Conservation (phyloP, 352 stramenopile species). For the Phytophthora boehmeriae region DNA sequence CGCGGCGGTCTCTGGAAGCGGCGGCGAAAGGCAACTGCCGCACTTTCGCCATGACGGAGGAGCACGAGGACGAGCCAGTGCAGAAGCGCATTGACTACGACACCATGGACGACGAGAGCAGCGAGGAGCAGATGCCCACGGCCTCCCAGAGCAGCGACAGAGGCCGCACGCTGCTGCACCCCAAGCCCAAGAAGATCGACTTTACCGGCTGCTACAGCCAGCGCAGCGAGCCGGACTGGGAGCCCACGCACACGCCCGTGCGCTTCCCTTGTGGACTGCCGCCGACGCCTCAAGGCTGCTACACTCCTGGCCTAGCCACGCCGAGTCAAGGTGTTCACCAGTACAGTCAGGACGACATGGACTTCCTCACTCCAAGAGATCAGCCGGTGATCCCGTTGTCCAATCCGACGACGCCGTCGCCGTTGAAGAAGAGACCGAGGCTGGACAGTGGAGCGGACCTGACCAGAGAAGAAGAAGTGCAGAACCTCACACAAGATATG, state of each 20-base stretch:
- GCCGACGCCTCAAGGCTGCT: conserved; percentile 41
- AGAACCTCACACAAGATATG: conserved; percentile 78
- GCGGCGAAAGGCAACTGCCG: conserved; percentile 33
- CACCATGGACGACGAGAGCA: conserved; percentile 59
- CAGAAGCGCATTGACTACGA: conserved; percentile 85
- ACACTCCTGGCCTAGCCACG: conserved; percentile 31
- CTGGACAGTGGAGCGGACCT: conserved; percentile 40
- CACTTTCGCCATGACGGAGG: conserved; percentile 14
- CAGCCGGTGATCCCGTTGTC: conserved; percentile 84
- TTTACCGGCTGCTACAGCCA: conserved; percentile 72
- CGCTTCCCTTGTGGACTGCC: conserved; percentile 25
- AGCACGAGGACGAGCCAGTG: conserved; percentile 46
- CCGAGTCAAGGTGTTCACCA: conserved; percentile 55
- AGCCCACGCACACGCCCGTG: conserved; percentile 44
- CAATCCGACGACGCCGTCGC: conserved; percentile 81
- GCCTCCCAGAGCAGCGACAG: conserved; percentile 52
- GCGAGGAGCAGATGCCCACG: conserved; percentile 35
- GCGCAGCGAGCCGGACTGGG: conserved; percentile 70
- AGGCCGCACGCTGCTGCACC: conserved; percentile 6
- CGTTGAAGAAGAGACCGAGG: conserved; percentile 78
- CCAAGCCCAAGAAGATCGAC: conserved; percentile 78
- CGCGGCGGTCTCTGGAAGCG: conserved; percentile 37
- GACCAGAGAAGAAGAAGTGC: conserved; percentile 65
- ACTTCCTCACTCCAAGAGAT: conserved; percentile 86
- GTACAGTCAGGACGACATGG: conserved; percentile 86